phyloP scores from a whole-genome alignment of 352 stramenopile species.

The Globisporangium heterothallicum region DNA sequence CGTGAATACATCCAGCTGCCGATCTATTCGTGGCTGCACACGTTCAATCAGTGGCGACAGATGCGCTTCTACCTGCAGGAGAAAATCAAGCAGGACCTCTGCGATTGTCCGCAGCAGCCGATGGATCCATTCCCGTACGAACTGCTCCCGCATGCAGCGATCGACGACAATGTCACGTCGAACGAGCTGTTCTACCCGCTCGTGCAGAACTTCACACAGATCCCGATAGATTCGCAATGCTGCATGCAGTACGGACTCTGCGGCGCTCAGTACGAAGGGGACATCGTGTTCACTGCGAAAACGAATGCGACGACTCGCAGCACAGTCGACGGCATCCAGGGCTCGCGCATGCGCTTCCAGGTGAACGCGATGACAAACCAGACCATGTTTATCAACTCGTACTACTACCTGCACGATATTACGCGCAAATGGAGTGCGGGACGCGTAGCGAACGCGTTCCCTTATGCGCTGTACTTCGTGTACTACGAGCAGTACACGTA shows the following conservation, averaged over 20 bases:
- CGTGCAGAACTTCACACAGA: slow-evolving; percentile 81
- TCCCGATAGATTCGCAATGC: slow-evolving; percentile 86
- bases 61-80: slow-evolving; percentile 76
- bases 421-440: slow-evolving; percentile 33
- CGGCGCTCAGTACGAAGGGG: slow-evolving; percentile 77
- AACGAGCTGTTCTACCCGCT: slow-evolving; percentile 72
- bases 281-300: slow-evolving; percentile 64
- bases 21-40: slow-evolving; percentile 86
- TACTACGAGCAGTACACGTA: slow-evolving; percentile 92
- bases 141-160: slow-evolving; percentile 7
- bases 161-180: slow-evolving; percentile 35
- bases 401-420: slow-evolving; percentile 79
- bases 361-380: slow-evolving; percentile 83
- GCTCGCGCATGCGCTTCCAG: slow-evolving; percentile 84
- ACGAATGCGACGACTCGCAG: slow-evolving; percentile 7
- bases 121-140: slow-evolving; percentile 82
- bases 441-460: slow-evolving; percentile 43
- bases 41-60: slow-evolving; percentile 85
- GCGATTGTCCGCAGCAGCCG: slow-evolving; percentile 70
- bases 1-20: slow-evolving; percentile 76
- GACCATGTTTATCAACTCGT: slow-evolving; percentile 88
- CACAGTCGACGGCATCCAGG: slow-evolving; percentile 39
- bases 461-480: slow-evolving; percentile 89
- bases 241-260: slow-evolving; percentile 87
- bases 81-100: slow-evolving; percentile 51